Evolutionary conservation across 2,329 filamentous ascomycete species (phyloP).

Genomic region (Gnomoniopsis sp.): DNA sequence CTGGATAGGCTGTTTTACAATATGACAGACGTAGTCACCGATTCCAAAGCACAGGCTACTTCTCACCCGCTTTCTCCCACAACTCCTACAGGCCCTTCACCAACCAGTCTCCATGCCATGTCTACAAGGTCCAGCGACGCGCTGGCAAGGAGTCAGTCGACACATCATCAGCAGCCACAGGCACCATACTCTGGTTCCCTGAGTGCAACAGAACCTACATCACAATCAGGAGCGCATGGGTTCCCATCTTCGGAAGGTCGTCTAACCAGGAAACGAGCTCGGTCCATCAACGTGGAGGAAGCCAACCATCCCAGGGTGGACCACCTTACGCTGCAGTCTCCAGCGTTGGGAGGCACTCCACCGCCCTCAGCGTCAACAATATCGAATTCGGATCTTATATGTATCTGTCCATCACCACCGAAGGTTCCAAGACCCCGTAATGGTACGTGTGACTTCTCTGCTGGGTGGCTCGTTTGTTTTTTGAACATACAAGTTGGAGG

Average conservation of each 20-base stretch:
- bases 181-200: not conserved
- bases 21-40: constrained; percentile 19
- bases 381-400: constrained; percentile 43
- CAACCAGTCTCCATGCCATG: constrained; percentile 18
- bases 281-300: constrained; percentile 43
- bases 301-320: constrained; percentile 36
- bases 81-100: constrained; percentile 10
- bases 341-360: constrained; percentile 23
- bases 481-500: constrained; percentile 8
- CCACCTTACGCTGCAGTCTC: constrained; percentile 33
- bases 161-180: constrained; percentile 2
- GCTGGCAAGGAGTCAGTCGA: constrained; percentile 12
- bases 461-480: constrained; percentile 13
- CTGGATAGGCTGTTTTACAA: constrained; percentile 9
- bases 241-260: constrained; percentile 15
- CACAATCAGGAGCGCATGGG: not conserved
- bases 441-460: constrained; percentile 40
- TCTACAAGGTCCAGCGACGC: constrained; percentile 20
- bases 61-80: constrained; percentile 16
- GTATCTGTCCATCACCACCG: constrained; percentile 53
- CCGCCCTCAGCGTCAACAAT: constrained; percentile 19
- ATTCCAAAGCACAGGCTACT: constrained; percentile 18
- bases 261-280: constrained; percentile 39
- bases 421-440: constrained; percentile 59
- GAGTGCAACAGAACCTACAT: not conserved